A percentile compares a stretch with the other conserved stretches of the same genome.
phyloP scores from a whole-genome alignment of 2,329 filamentous ascomycete species.

The Fusarium virguliforme region DNA sequence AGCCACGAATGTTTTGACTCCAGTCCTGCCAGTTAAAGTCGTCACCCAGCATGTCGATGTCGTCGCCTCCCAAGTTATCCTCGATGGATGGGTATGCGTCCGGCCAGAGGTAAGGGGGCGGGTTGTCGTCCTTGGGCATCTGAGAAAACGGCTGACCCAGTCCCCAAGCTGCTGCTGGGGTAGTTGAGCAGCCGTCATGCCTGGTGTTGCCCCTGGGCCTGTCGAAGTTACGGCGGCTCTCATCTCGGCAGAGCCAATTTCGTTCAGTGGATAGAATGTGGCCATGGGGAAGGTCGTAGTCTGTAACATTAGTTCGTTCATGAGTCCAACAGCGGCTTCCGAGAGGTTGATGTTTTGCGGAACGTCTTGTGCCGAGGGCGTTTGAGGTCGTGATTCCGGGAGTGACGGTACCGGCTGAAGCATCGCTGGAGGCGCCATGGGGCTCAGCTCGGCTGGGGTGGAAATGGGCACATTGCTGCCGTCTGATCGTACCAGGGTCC shows the following conservation, averaged over 20 bases:
- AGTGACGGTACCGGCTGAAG: slow-evolving; percentile 32
- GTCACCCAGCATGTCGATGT: slow-evolving; percentile 60
- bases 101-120: slow-evolving; percentile 62
- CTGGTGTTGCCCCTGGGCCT: slow-evolving; percentile 14
- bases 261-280: slow-evolving; percentile 47
- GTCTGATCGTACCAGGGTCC: slow-evolving; percentile 62
- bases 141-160: slow-evolving; percentile 34
- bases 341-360: slow-evolving; percentile 50
- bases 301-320: slow-evolving; percentile 45
- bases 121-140: slow-evolving; percentile 54
- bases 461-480: slow-evolving; percentile 41
- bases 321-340: slow-evolving; percentile 51
- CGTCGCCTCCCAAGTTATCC: slow-evolving; percentile 51
- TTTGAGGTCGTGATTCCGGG: slow-evolving; percentile 40
- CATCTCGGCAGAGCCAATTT: slow-evolving; percentile 40
- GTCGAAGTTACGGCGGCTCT: slow-evolving; percentile 31
- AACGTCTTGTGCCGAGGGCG: slow-evolving; percentile 31
- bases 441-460: slow-evolving; percentile 30
- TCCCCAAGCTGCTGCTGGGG: slow-evolving; percentile 21
- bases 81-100: slow-evolving; percentile 54
- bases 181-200: slow-evolving; percentile 9
- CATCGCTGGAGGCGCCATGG: slow-evolving; percentile 34
- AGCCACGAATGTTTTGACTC: slow-evolving; percentile 60
- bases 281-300: slow-evolving; percentile 33
- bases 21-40: slow-evolving; percentile 68